These are phyloP conservation scores for Russula virescens DNA, from an alignment of 768 basidiomycete species.

Conservation along the genomic window DNA sequence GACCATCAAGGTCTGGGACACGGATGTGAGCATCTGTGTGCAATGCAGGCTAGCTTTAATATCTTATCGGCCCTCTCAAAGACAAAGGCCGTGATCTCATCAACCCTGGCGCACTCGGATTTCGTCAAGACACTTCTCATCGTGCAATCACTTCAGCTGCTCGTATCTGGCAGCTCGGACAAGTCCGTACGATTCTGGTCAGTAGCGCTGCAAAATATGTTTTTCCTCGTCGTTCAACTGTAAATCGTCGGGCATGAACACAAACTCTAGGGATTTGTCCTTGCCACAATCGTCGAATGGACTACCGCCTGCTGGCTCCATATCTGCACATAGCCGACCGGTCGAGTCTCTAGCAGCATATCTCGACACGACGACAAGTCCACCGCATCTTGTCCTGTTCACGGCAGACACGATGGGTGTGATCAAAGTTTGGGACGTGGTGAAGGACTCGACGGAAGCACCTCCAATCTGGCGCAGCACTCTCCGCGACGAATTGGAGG, in stretches of 20 bases:
- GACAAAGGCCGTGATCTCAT: conserved; percentile 66
- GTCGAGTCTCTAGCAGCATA: conserved; percentile 72
- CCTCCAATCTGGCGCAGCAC: conserved; percentile 47
- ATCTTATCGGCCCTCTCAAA: conserved; percentile 30
- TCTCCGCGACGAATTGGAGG: conserved; percentile 48
- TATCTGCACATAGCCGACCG: conserved; percentile 84
- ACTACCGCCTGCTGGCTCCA: conserved; percentile 52
- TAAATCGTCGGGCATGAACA: neutral
- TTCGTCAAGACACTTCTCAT: conserved; percentile 85
- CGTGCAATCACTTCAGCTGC: conserved; percentile 54
- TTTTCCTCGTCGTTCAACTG: neutral
- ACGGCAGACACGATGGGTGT: conserved; percentile 92
- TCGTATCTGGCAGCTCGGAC: conserved; percentile 88
- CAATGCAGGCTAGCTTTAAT: neutral
- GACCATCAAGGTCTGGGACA: conserved; percentile 87
- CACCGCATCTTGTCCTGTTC: conserved; percentile 47
- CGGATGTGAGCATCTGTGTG: conserved; percentile 44
- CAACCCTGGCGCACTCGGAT: conserved; percentile 76
- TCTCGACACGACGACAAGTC: conserved; percentile 26
- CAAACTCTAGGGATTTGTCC: conserved; percentile 58
- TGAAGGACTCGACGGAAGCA: conserved; percentile 38
- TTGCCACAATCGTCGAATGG: conserved; percentile 37
- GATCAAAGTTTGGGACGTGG: conserved; percentile 74
- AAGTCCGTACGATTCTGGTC: conserved; percentile 86
- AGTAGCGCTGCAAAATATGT: conserved; percentile 25